Base-by-base conservation (phyloP, 495 filamentous ascomycete genomes). In the Hyphodiscus hymeniophilus region DNA sequence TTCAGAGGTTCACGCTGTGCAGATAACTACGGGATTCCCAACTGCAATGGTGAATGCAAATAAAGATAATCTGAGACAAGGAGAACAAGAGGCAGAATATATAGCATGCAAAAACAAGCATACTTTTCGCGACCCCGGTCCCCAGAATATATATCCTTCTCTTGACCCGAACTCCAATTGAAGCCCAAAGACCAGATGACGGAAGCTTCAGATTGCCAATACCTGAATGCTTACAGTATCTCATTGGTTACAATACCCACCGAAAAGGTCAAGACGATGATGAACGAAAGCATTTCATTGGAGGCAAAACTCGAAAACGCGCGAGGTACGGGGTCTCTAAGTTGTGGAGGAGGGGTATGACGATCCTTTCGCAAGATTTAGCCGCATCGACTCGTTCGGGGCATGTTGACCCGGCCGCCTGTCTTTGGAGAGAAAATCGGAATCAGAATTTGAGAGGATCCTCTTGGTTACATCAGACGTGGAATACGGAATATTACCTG, bases 261-360 rank as follows among this genome's bases (percentile, higher is more conserved):
- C n/a, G 32, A 11, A 46, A 36, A 12, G n/a, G n/a, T 32, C 16
- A 2, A 20, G 13, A n/a, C 39, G 22, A 2, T 2, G 3, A 1
- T 12, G 16, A 2, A 33, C 22, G 10, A 22, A 28, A 28, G 11
- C 23, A n/a, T 21, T 0, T 49, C n/a, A 50, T 50, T 50, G 47
- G 47, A 50, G 47, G 47, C 39, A 43, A 36, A 50, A 43, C 35
- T 50, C 22, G 11, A 28, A 28, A 39, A 16, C 3, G 13, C 34
- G n/a, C 17, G 11, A 34, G 23, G 44, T 24, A 47, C 20, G 45
- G 22, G 45, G 43, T 24, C 21, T 22, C 39, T 30, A 38, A 39
- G 0, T 42, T 44, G 31, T 13, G 39, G 38, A 36, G 32, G 38
- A 44, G 47, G 18, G 31, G 38, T 24, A 31, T 3, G 39, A 20